Evolutionary conservation across 495 filamentous ascomycete genomes (phyloP), one percentile per base, ranked within the genome.

Genomic region (Chaetomium tenue): DNA sequence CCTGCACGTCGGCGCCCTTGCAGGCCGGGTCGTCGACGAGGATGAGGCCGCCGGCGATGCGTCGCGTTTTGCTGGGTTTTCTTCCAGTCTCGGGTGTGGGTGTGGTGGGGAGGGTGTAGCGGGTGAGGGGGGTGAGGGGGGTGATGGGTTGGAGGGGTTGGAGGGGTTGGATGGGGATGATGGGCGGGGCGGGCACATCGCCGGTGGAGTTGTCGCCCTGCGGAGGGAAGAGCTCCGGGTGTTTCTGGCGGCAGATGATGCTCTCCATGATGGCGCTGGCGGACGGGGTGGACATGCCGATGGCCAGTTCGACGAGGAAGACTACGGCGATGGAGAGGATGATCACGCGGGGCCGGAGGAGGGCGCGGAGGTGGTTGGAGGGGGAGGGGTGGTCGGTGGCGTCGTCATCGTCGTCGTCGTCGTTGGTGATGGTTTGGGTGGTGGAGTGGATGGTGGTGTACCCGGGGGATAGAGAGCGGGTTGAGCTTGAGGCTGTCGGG

Each of bases 211-310:
- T 11, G 33, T 7, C 11, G 33, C 8, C 16, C 3, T 18, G 18
- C 39, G 40, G 40, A 2, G 40, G 13, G 16, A 67, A 61, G 9
- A 65, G 52, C 20, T 70, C 67, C 23, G 75, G 75, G 67, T 75
- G 67, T n/a, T 69, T 65, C 30, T 68, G 61, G 9, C 69, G 61
- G 65, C 75, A 77, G 48, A 77, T 70, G 63, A 77, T 70, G 30
- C 55, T 52, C 60, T 77, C 75, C 64, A 74, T 73, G 62, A 76
- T 63, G 44, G 64, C 66, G 47, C 66, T 73, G n/a, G 40, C 58
- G 1, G 75, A 67, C 15, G 75, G 65, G 22, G 51, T 37, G 26
- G 25, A 8, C 13, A 73, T 66, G 61, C 58, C 68, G 47, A 56
- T 28, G 26, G 64, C 66, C 12, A 75, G 65, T 58, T 73, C 72